phyloP scores from a whole-genome alignment of 2,329 filamentous ascomycete species.

The Penicillium sp. region DNA sequence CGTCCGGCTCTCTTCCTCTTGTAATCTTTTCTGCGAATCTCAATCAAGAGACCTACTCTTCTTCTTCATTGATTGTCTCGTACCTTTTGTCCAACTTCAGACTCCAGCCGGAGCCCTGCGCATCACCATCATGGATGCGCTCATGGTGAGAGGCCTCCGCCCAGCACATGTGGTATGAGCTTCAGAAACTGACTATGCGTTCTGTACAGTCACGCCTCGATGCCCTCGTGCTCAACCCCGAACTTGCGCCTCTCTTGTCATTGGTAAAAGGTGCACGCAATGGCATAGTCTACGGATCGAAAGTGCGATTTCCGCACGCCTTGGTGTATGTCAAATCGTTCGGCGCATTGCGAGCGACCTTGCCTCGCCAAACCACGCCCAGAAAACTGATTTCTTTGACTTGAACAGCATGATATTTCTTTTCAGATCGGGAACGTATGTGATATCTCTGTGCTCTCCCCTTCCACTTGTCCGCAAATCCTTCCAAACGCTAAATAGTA shows the following conservation, averaged over 20 bases:
- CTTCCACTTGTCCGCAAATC: slow-evolving; percentile 1
- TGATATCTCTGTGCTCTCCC: slow-evolving; percentile 14
- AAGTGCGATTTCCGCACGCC: slow-evolving; percentile 97
- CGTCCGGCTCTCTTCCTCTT: slow-evolving; percentile 2
- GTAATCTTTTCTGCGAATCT: slow-evolving; percentile 6
- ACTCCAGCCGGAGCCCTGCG: slow-evolving; percentile 24
- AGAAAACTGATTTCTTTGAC: slow-evolving; percentile 11
- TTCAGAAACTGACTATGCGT: not conserved
- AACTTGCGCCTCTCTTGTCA: slow-evolving; percentile 76
- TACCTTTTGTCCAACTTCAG: slow-evolving; percentile 8
- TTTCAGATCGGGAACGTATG: slow-evolving; percentile 83
- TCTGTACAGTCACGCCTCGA: slow-evolving; percentile 59
- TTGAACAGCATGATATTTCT: slow-evolving; percentile 79
- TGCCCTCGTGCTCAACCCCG: slow-evolving; percentile 71
- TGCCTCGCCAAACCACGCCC: not conserved
- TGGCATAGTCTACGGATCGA: slow-evolving; percentile 92
- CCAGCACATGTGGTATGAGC: slow-evolving; percentile 10
- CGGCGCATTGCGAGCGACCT: not conserved
- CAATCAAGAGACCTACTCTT: slow-evolving; percentile 4
- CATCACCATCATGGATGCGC: slow-evolving; percentile 30
- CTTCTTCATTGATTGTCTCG: slow-evolving; percentile 11
- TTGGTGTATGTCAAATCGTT: slow-evolving; percentile 57
- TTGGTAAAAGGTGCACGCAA: slow-evolving; percentile 92
- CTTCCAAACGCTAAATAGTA: slow-evolving; percentile 7
- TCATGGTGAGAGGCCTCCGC: slow-evolving; percentile 23